phyloP scores from a whole-genome alignment of 2,329 filamentous ascomycete genomes.

The Colletotrichum abscissum region DNA sequence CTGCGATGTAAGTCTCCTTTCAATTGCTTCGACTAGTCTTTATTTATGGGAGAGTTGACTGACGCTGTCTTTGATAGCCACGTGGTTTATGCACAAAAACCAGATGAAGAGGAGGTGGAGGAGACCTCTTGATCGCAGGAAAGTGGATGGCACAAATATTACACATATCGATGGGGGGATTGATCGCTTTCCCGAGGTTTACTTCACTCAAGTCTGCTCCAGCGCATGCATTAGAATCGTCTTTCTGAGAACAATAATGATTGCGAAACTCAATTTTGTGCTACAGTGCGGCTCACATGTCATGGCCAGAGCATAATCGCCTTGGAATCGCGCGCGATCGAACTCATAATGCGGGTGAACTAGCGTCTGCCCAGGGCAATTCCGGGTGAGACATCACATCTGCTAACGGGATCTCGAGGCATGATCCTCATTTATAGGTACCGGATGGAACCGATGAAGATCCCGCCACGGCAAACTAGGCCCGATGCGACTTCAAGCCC shows the following conservation, averaged over 20 bases:
- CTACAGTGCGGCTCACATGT: neutral
- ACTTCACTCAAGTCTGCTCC: too few species aligned
- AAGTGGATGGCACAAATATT: neutral
- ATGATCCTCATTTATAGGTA: neutral
- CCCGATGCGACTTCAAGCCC: neutral
- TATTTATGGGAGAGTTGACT: too few species aligned
- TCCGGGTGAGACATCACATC: neutral
- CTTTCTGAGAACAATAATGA: too few species aligned
- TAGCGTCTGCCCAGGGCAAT: neutral
- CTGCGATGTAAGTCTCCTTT: constrained; percentile 35
- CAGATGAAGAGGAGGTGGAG: neutral
- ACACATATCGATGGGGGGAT: too few species aligned
- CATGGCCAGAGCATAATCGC: neutral
- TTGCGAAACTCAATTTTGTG: neutral
- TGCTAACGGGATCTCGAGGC: neutral
- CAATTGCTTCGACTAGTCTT: neutral
- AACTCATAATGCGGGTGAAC: neutral
- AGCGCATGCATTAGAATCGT: too few species aligned
- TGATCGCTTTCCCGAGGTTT: too few species aligned
- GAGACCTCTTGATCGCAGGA: neutral
- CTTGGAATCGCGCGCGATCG: neutral
- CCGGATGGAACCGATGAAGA: neutral
- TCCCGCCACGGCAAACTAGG: neutral
- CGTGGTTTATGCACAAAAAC: constrained; percentile 31
- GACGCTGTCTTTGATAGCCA: constrained; percentile 1